A percentile compares a stretch with the other conserved stretches of the same genome.
Conservation (phyloP, 257 asterid genomes). For the Fraxinus americana region DNA sequence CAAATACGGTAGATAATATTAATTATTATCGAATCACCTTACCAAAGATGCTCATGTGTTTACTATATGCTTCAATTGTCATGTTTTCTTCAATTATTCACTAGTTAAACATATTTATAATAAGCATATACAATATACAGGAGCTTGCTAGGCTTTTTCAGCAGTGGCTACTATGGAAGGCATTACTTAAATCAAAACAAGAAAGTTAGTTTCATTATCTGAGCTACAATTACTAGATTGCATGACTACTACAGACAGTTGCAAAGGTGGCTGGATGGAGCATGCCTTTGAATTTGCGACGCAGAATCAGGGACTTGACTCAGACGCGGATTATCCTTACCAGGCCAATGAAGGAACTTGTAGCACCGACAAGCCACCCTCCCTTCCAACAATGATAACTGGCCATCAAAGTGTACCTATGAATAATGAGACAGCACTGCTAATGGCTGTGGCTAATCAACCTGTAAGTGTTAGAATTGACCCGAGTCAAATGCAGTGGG, state of each 20-base stretch:
- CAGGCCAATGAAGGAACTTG: slow-evolving; percentile 19
- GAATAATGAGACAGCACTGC: slow-evolving; percentile 21
- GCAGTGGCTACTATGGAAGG: slow-evolving; percentile 30
- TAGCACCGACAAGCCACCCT: slow-evolving; percentile 3
- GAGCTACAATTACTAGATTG: slow-evolving; percentile 42
- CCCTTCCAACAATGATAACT: slow-evolving; percentile 20
- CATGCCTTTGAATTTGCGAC: slow-evolving; percentile 27
- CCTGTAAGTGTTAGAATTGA: slow-evolving; percentile 30
- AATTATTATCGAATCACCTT: neutral
- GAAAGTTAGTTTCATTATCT: slow-evolving; percentile 15
- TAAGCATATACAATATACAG: neutral
- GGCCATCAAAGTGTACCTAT: slow-evolving; percentile 18
- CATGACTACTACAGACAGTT: slow-evolving; percentile 19
- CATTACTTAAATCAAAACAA: slow-evolving; percentile 11
- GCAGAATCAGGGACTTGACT: slow-evolving; percentile 28
- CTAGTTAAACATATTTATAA: too few relatives aligned
- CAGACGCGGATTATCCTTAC: slow-evolving; percentile 34
- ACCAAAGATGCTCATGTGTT: neutral
- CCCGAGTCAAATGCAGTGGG: slow-evolving; percentile 17
- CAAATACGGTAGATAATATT: too few relatives aligned
- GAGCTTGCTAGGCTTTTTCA: slow-evolving; percentile 36
- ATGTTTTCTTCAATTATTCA: too few relatives aligned
- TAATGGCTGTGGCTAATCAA: slow-evolving; percentile 31
- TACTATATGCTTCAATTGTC: neutral
- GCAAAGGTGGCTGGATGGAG: slow-evolving; percentile 25